Evolutionary conservation across 2,329 filamentous ascomycete genomes (phyloP).

Genomic region (Penicillium palitans): DNA sequence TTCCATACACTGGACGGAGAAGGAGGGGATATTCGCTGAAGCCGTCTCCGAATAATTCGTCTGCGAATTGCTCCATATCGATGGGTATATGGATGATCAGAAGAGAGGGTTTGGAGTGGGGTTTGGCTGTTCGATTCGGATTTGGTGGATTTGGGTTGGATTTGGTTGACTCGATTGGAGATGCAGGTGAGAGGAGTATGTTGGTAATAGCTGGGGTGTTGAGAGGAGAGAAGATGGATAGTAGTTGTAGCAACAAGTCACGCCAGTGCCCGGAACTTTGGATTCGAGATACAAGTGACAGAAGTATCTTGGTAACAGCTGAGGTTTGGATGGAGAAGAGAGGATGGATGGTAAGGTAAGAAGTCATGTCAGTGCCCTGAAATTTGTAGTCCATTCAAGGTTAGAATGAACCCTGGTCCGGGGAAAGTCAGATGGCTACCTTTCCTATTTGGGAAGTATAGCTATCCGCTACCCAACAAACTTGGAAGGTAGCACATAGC

Average conservation of each 20-base stretch:
- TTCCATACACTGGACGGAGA: background rate
- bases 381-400: background rate
- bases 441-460: background rate
- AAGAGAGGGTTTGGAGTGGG: background rate
- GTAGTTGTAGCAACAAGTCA: too few species aligned
- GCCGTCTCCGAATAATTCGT: background rate
- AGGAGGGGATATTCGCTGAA: background rate
- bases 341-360: too few species aligned
- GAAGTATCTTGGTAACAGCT: background rate
- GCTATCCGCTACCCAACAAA: background rate
- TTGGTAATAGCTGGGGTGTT: too few species aligned
- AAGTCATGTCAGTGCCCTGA: background rate
- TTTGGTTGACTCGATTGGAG: background rate
- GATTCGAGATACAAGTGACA: background rate
- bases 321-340: background rate
- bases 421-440: background rate
- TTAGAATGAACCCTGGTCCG: background rate
- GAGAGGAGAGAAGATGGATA: too few species aligned
- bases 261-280: too few species aligned
- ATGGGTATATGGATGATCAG: background rate
- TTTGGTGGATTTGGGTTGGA: background rate
- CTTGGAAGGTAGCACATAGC: background rate
- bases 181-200: too few species aligned
- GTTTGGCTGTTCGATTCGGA: background rate
- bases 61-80: fast-evolving